Conservation (phyloP, 179 eudicot species). For the Carnegiea gigantea region DNA sequence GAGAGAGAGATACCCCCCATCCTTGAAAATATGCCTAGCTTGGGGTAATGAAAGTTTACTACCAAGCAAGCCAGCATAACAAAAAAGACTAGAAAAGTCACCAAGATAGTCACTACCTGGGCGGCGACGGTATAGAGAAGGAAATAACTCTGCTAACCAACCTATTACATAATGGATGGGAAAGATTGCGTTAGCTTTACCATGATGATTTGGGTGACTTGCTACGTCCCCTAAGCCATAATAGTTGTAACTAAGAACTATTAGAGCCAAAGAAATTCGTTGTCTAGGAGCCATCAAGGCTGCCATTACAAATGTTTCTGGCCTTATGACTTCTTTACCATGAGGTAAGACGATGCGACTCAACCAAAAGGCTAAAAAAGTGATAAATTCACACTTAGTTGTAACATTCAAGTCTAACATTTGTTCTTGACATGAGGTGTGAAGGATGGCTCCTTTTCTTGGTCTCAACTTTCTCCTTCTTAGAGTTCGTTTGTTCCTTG, state of each 20-base stretch:
- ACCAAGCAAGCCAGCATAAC: conserved; percentile 1
- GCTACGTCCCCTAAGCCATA: neutral
- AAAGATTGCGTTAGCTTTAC: neutral
- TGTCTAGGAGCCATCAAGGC: neutral
- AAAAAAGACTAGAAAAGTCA: neutral
- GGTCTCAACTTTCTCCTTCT: neutral
- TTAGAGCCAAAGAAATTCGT: neutral
- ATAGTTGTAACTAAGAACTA: neutral
- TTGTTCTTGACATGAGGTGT: too few relatives aligned
- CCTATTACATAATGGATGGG: neutral
- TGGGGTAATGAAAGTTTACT: neutral
- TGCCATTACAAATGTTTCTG: too few relatives aligned
- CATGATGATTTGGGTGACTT: neutral
- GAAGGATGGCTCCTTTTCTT: neutral
- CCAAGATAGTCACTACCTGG: neutral
- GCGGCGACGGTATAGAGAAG: neutral
- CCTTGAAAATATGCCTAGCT: neutral
- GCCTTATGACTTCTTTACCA: neutral
- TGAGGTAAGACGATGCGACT: neutral
- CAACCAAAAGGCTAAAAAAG: neutral
- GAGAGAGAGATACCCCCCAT: neutral
- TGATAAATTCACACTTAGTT: neutral
- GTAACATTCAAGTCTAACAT: neutral
- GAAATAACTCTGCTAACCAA: neutral
- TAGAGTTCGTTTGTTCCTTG: neutral